Evolutionary conservation across 169 alveolate genomes (phyloP), one percentile per base, ranked within the genome.

Genomic region (Plasmodium gonderi): DNA sequence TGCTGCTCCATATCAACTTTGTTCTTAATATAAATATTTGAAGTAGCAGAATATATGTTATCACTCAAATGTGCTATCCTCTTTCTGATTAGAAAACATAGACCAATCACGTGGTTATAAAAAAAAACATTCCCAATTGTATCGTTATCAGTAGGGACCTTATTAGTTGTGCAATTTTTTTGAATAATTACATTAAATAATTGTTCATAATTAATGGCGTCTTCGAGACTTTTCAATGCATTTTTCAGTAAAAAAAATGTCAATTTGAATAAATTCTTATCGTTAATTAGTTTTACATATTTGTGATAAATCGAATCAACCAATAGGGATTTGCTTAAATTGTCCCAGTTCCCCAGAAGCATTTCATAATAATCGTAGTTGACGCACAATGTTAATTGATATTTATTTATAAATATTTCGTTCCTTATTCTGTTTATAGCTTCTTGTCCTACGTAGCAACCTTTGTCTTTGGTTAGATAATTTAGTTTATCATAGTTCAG

Each of bases 381-480:
- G n/a, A 95, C 79, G 68, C 94, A 54, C 64, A 79, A 74, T 14
- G 78, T 49, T 31, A 95, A 67, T 49, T 80, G 68, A 90, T 95
- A 95, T 68, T 94, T 94, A 65, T 92, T 94, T 69, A 91, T 83
- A 80, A 95, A 83, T 40, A 92, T 92, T 36, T 92, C 91, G 65
- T 94, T 95, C 31, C 91, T 29, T 1, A 92, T 78, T 42, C 96
- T 92, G 75, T 95, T 95, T 85, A 95, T 91, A 17, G 93, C 93
- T 67, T 95, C 97, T 65, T 95, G 97, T 60, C 97, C 97, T 17
- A 94, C 95, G 65, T 94, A 95, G 40, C 97, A 95, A 0, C 97
- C 97, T 80, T 95, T 95, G 80, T 94, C 94, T 29, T 82, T 54
- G 5, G 95, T 31, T 45, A 95, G 49, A 89, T 91, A 94, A 40